Base-by-base conservation (phyloP, 1,284 basidiomycete genomes). In the Erythrobasidium hasegawianum region DNA sequence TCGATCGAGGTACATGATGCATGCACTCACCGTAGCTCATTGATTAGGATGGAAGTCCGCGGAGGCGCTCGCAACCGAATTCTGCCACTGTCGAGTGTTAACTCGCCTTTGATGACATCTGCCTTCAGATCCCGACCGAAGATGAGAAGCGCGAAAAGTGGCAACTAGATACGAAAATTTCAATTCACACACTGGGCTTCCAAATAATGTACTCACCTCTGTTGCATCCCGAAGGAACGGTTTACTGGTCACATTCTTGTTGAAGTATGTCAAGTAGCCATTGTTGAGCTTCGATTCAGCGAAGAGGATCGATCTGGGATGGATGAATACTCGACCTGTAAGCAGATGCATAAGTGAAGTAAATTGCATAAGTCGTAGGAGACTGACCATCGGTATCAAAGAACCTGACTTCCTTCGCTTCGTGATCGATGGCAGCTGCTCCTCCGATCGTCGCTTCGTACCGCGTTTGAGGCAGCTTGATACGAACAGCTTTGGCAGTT, bases 211-310 rank as follows among this genome's bases (percentile, higher is more conserved):
- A 18, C 81, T 68, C 70, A 89, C 89, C 82, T 95, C 89, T 0
- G 90, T 94, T 10, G 86, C 90, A 77, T 94, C 93, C 57, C 90
- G 82, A 71, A 97, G 74, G 76, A 88, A 96, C 0, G 92, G 82
- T 76, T 95, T 94, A 38, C 81, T 86, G n/a, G 89, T 90, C 79
- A 86, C 83, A 65, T 87, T 85, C 78, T 91, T 90, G 72, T 84
- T 81, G 77, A 94, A 96, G 74, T 88, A 93, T 4, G 86, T 84
- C 54, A 94, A 75, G 76, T 92, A 92, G 2, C 86, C 86, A 33
- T 85, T 83, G 64, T 85, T 86, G 85, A 90, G 92, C 33, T 81
- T 81, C 26, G 83, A 81, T 68, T 84, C 84, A 50, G 81, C 81
- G 76, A 97, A 97, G 33, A 94, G 79, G 7, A 89, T 82, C 55